Conservation (phyloP, 345 rosid species). For the Acer campestre region DNA sequence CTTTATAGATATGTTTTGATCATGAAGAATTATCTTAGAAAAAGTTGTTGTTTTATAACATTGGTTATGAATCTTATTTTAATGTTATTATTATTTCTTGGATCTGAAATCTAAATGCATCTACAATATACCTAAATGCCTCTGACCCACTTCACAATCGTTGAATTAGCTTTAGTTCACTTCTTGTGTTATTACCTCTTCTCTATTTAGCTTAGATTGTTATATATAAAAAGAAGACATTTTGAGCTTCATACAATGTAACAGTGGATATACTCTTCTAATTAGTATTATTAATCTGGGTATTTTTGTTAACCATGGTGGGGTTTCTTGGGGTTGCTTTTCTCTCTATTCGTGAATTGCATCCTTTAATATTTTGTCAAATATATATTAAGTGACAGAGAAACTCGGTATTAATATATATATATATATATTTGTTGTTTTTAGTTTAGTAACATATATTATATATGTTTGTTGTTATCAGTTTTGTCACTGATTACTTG, state of each 20-base stretch:
- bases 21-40: too few species aligned
- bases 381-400: neutral
- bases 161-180: conserved; percentile 22
- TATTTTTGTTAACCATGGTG: conserved; percentile 25
- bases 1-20: too few species aligned
- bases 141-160: conserved; percentile 79
- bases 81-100: too few species aligned
- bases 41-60: too few species aligned
- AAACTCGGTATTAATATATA: neutral
- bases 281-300: conserved; percentile 1
- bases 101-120: too few species aligned
- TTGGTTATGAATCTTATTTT: too few species aligned
- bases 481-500: too few species aligned
- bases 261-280: conserved; percentile 4
- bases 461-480: too few species aligned
- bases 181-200: neutral
- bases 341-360: conserved; percentile 14
- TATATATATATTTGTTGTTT: too few species aligned
- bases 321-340: conserved; percentile 19
- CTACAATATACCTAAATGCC: conserved; percentile 38
- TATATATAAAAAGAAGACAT: conserved; percentile 21
- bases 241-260: neutral
- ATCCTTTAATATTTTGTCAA: neutral
- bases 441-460: too few species aligned
- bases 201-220: neutral